Conservation (phyloP, 768 basidiomycete species). For the Exsudoporus frostii region DNA sequence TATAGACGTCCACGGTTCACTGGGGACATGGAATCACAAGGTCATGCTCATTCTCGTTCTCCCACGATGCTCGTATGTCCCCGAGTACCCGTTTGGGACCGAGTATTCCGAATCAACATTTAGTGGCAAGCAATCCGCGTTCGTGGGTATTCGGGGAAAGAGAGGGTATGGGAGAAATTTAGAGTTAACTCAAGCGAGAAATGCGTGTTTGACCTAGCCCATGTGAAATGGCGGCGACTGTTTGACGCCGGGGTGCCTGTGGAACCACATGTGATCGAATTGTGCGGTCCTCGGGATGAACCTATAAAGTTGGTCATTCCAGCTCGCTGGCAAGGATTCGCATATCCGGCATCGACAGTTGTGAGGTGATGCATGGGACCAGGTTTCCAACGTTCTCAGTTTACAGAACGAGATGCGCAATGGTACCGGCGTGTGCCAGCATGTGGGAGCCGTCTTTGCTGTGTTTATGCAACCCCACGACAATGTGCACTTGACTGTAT, state of each 20-base stretch:
- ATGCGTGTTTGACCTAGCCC: constrained; percentile 14
- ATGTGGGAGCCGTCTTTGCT: not conserved
- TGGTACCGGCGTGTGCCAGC: not conserved
- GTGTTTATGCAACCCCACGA: not conserved
- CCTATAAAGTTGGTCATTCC: too few relatives aligned
- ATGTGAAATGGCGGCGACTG: not conserved
- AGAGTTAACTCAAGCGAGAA: constrained; percentile 22
- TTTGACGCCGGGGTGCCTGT: not conserved
- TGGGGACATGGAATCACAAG: not conserved
- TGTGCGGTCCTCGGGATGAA: not conserved
- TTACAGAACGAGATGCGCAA: not conserved
- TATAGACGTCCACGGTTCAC: not conserved
- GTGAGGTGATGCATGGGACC: not conserved
- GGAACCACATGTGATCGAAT: not conserved
- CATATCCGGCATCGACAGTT: not conserved
- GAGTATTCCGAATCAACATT: constrained; percentile 19
- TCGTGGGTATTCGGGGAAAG: constrained; percentile 22
- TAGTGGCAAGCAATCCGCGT: constrained; percentile 40
- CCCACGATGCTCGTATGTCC: not conserved
- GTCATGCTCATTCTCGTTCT: constrained; percentile 7
- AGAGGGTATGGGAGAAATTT: constrained; percentile 21
- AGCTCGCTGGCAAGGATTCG: not conserved
- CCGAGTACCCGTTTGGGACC: not conserved
- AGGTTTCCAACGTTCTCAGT: not conserved
- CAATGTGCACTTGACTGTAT: not conserved